phyloP scores from a whole-genome alignment of 352 stramenopile genomes.

The Blastocystis sp. region DNA sequence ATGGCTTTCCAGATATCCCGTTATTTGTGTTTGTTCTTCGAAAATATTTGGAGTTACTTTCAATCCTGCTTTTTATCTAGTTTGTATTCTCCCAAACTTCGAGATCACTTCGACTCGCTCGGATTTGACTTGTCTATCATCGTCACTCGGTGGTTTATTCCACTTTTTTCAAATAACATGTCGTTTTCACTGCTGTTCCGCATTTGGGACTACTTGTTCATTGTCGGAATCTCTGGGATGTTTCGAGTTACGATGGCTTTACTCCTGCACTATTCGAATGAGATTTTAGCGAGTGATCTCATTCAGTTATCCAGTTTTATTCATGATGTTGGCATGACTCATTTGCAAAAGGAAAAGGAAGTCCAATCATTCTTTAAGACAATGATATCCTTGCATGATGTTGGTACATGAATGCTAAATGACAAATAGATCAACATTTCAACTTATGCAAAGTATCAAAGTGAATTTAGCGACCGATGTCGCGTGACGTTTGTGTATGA shows the following conservation, averaged over 20 bases:
- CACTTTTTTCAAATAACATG: conserved; percentile 29
- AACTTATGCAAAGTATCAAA: neutral
- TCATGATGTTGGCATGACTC: neutral
- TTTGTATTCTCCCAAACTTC: neutral
- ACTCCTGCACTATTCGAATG: neutral
- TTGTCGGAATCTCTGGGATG: conserved; percentile 14
- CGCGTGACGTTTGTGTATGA: neutral
- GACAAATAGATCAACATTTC: neutral
- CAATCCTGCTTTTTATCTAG: neutral
- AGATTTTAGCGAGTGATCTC: neutral
- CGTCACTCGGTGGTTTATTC: conserved; percentile 57
- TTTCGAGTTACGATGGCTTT: conserved; percentile 24
- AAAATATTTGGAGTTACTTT: conserved; percentile 5
- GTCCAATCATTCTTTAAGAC: neutral
- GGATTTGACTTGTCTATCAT: conserved; percentile 60
- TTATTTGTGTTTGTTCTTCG: conserved; percentile 36
- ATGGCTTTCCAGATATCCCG: conserved; percentile 38
- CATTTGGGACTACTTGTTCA: conserved; percentile 48
- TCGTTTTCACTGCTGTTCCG: conserved; percentile 29
- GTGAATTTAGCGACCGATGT: conserved; percentile 7
- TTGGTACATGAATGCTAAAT: neutral
- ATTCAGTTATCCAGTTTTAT: conserved; percentile 18
- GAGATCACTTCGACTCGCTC: conserved; percentile 37
- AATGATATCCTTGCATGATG: neutral
- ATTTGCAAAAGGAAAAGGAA: conserved; percentile 7